Evolutionary conservation across 805 yeast genomes (phyloP).

Genomic region (Isabelozyma gotoi): DNA sequence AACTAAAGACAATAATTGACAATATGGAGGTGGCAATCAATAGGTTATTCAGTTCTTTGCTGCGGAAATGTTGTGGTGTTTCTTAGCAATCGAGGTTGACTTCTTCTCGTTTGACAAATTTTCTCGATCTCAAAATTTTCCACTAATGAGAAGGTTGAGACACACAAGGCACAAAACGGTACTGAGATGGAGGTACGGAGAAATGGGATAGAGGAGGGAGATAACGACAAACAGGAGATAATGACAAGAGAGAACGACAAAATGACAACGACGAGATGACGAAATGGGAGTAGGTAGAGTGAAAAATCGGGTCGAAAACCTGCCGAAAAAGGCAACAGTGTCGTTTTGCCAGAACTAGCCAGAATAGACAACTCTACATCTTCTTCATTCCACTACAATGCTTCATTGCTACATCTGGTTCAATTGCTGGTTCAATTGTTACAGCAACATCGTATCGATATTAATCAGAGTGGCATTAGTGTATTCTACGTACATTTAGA

Average conservation of each 20-base stretch:
- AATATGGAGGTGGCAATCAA: not conserved
- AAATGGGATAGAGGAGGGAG: not conserved
- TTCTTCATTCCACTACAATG: too few relatives aligned
- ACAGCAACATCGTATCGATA: too few relatives aligned
- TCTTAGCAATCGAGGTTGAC: not conserved
- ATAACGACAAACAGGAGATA: too few relatives aligned
- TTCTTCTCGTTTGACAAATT: not conserved
- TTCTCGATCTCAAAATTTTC: not conserved
- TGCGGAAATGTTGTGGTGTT: not conserved
- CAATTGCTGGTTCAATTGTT: too few relatives aligned
- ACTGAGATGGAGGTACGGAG: not conserved
- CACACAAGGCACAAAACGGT: not conserved
- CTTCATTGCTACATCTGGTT: too few relatives aligned
- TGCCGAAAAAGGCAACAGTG: too few relatives aligned
- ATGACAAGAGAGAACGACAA: not conserved
- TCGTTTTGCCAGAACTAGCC: too few relatives aligned
- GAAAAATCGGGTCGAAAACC: too few relatives aligned
- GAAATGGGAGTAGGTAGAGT: not conserved
- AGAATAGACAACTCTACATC: too few relatives aligned
- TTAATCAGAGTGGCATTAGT: too few relatives aligned
- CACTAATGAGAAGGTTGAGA: not conserved
- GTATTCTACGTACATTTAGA: too few relatives aligned
- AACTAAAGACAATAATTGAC: not conserved
- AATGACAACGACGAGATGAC: not conserved
- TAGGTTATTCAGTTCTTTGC: not conserved